A percentile compares a stretch with the other conserved stretches of the same genome.
phyloP scores from a whole-genome alignment of 805 yeast genomes.

The Starmerella roubikii region DNA sequence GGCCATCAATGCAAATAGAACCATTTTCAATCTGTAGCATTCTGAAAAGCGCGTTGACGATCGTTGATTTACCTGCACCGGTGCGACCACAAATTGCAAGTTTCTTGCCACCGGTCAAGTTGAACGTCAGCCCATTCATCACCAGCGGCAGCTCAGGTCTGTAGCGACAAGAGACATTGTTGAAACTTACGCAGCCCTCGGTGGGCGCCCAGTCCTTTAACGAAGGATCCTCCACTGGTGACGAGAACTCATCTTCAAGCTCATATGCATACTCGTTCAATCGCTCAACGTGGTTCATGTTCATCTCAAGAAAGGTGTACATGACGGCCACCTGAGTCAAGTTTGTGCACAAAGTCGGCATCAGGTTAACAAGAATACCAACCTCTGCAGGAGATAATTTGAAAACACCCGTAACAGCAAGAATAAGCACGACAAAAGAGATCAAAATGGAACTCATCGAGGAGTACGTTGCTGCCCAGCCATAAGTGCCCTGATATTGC shows the following conservation, averaged over 20 bases:
- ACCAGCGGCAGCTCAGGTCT: constrained; percentile 53
- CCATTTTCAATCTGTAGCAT: constrained; percentile 45
- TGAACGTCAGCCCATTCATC: constrained; percentile 39
- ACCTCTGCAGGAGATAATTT: constrained; percentile 45
- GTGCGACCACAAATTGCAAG: constrained; percentile 83
- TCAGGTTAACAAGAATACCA: constrained; percentile 52
- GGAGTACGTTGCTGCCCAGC: constrained; percentile 54
- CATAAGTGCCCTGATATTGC: constrained; percentile 50
- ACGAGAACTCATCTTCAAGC: constrained; percentile 39
- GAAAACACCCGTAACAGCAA: constrained; percentile 48
- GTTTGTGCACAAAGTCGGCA: constrained; percentile 39
- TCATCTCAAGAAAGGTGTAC: constrained; percentile 55
- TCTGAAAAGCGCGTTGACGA: constrained; percentile 58
- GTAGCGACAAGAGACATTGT: constrained; percentile 45
- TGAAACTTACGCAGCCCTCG: constrained; percentile 41
- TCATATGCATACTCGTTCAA: constrained; percentile 47
- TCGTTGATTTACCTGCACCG: constrained; percentile 76
- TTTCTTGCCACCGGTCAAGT: constrained; percentile 44
- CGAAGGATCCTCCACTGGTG: constrained; percentile 30
- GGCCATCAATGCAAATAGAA: constrained; percentile 47
- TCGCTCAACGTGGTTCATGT: constrained; percentile 63
- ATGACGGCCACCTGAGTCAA: constrained; percentile 47
- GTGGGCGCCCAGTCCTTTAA: constrained; percentile 42
- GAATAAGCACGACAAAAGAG: constrained; percentile 39
- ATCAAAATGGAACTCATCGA: constrained; percentile 41